Percentiles rank a stretch among this genome's conserved stretches.
These are phyloP conservation scores for Silene uniflora DNA, from an alignment of 148 eudicot species.

Conservation along the genomic window DNA sequence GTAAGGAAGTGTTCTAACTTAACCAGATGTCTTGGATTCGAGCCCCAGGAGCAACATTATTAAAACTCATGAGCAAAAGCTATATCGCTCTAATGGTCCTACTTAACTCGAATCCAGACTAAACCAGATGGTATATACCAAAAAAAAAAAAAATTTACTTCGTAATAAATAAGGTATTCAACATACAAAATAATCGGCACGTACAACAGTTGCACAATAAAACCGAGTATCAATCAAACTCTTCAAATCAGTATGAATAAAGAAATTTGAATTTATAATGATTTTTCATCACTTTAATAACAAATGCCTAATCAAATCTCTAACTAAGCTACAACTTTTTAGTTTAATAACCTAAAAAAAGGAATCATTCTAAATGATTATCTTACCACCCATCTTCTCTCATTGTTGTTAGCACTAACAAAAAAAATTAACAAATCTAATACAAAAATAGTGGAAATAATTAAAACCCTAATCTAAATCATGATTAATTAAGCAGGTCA, in stretches of 20 bases:
- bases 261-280: neutral
- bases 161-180: no score
- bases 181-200: no score
- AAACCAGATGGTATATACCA: no score
- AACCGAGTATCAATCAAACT: neutral
- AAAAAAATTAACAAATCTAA: neutral
- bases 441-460: neutral
- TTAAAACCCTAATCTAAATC: slow-evolving; percentile 1
- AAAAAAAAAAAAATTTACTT: no score
- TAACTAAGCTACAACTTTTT: slow-evolving; percentile 18
- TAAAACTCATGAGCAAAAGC: no score
- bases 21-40: no score
- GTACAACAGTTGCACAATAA: no score
- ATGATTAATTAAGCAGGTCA: slow-evolving; percentile 22
- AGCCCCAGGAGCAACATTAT: no score
- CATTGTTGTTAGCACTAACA: slow-evolving; percentile 18
- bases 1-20: no score
- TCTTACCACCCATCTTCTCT: slow-evolving; percentile 6
- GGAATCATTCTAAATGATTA: slow-evolving; percentile 15
- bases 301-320: slow-evolving; percentile 42
- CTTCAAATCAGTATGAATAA: slow-evolving; percentile 16
- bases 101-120: no score
- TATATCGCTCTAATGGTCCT: no score
- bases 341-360: neutral
- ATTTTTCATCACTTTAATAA: slow-evolving; percentile 35